Evolutionary conservation across 2,329 filamentous ascomycete genomes (phyloP).

Genomic region (Aspergillus flavus): DNA sequence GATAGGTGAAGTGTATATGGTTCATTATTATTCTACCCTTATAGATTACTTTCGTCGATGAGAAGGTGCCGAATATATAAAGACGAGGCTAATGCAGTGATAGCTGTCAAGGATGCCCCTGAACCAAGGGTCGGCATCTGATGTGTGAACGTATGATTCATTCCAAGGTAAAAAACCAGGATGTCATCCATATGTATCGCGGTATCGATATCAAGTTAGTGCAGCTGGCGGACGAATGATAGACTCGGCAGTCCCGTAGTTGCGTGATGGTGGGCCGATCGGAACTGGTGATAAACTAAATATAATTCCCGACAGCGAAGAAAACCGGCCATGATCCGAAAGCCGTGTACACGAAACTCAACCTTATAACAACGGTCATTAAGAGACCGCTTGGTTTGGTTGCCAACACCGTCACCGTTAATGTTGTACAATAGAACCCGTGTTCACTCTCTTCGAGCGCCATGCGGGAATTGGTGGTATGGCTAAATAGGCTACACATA

Average conservation of each 20-base stretch:
- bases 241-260: conserved; percentile 8
- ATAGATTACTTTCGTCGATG: background rate
- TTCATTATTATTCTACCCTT: background rate
- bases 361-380: conserved; percentile 1
- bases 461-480: background rate
- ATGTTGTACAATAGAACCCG: background rate
- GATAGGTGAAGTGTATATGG: background rate
- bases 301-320: background rate
- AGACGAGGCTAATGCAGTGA: background rate
- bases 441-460: background rate
- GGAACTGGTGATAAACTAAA: background rate
- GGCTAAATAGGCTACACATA: background rate
- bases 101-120: background rate
- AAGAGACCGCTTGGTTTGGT: background rate
- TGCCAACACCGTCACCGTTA: background rate
- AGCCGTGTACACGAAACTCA: background rate
- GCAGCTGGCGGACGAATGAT: conserved; percentile 1
- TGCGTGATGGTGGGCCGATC: conserved; percentile 4
- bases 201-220: background rate
- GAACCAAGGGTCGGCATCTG: background rate
- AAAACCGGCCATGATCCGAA: conserved; percentile 1
- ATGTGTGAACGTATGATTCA: conserved; percentile 1
- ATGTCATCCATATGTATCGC: background rate
- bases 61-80: conserved; percentile 1
- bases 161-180: background rate